Base-by-base conservation (phyloP, 805 yeast species). In the Torulaspora gathmanii region DNA sequence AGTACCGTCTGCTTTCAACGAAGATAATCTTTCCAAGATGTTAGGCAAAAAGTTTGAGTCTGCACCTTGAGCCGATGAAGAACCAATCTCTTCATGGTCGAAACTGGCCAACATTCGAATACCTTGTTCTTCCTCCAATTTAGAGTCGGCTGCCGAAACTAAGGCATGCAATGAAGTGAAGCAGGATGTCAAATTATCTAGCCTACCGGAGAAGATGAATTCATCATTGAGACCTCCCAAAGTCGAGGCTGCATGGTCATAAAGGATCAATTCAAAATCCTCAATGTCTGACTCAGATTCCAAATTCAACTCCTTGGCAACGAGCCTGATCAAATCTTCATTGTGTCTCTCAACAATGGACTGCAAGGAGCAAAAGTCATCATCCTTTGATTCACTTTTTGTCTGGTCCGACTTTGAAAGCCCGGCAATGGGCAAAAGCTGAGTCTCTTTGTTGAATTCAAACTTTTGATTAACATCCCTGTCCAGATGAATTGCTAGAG, bases 51-150 rank as follows among this genome's bases (percentile, higher is more conserved):
- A 87, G 48, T 90, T 85, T 1, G 97, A 88, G 59, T 87, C 90
- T 1, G 99, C 99, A 52, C 99, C 99, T 67, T 91, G 97, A 11
- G 96, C 95, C 13, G 95, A 84, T 7, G 80, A 73, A 1, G 97
- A 89, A 0, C 99, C 99, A 54, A 91, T 76, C 65, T 91, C 99
- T 67, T 91, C 99, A 65, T 93, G 98, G 64, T 91, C 99, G 64
- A 93, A 91, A 48, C 90, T 71, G 0, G 96, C 82, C 44, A 89
- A 74, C 60, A 90, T 64, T 59, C 84, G 81, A 33, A 88, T 80
- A 35, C 86, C 83, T 2, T 69, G 51, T 45, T 79, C 83, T 0
- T 66, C 55, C 1, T 61, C 67, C 33, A 83, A 63, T 15, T 61
- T 57, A 10, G 68, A 61, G 7, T 60, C 65, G 0, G 77, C 67